phyloP scores from a whole-genome alignment of 208 protist genomes.

The Trypanosoma mega region DNA sequence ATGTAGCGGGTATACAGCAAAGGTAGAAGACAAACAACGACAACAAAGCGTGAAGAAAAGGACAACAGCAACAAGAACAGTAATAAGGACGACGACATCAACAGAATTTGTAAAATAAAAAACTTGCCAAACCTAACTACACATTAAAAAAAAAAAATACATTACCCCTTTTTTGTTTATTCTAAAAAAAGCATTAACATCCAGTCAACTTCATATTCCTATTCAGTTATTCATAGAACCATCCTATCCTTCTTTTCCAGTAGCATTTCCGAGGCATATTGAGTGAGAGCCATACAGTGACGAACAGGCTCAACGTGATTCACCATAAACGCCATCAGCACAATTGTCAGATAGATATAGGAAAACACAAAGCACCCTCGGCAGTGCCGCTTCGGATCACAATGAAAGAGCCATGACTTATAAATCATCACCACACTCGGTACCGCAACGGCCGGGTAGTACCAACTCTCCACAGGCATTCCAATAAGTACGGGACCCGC shows the following conservation, averaged over 20 bases:
- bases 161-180: too few relatives aligned
- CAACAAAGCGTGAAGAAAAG: neutral
- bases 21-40: neutral
- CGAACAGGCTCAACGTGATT: slow-evolving; percentile 78
- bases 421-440: slow-evolving; percentile 81
- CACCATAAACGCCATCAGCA: slow-evolving; percentile 71
- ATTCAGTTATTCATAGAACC: too few relatives aligned
- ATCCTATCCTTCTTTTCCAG: too few relatives aligned
- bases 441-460: slow-evolving; percentile 53
- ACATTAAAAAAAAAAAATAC: too few relatives aligned
- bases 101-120: too few relatives aligned
- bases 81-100: slow-evolving; percentile 1
- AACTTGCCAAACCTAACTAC: too few relatives aligned
- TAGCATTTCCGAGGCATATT: too few relatives aligned
- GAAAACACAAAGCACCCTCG: slow-evolving; percentile 91
- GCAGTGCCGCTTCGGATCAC: slow-evolving; percentile 69
- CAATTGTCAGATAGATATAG: slow-evolving; percentile 79
- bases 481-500: slow-evolving; percentile 40
- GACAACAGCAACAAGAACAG: slow-evolving; percentile 1
- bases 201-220: too few relatives aligned
- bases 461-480: slow-evolving; percentile 73
- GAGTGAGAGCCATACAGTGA: slow-evolving; percentile 17
- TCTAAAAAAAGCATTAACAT: too few relatives aligned
- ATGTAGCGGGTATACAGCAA: neutral
- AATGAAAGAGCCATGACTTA: slow-evolving; percentile 83